Evolutionary conservation across 1,139 yeast genomes (phyloP).

Genomic region (Suhomyces bribrorum): DNA sequence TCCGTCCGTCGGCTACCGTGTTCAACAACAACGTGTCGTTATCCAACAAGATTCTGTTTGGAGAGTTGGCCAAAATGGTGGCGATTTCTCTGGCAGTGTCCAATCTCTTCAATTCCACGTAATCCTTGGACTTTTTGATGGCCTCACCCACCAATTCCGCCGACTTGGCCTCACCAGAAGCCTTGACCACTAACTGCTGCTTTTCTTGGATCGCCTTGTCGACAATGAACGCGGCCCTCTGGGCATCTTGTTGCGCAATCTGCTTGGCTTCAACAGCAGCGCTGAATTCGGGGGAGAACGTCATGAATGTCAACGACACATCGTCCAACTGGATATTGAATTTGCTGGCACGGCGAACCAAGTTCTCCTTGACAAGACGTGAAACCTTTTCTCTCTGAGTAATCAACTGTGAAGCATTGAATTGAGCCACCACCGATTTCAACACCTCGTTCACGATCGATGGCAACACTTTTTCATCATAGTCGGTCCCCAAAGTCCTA

Average conservation of each 20-base stretch:
- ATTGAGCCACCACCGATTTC: conserved; percentile 96
- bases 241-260: conserved; percentile 99
- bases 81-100: conserved; percentile 98
- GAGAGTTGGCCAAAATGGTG: conserved; percentile 75
- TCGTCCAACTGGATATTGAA: conserved; percentile 90
- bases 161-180: conserved; percentile 97
- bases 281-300: conserved; percentile 96
- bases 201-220: conserved; percentile 98
- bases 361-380: conserved; percentile 83
- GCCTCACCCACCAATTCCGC: conserved; percentile 99
- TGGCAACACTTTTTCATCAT: conserved; percentile 95
- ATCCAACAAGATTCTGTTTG: conserved; percentile 88
- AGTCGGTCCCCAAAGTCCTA: conserved; percentile 90
- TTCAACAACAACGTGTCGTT: conserved; percentile 89
- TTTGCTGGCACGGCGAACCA: conserved; percentile 87
- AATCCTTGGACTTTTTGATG: conserved; percentile 91
- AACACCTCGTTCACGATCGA: conserved; percentile 96
- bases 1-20: conserved; percentile 72
- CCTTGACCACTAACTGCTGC: conserved; percentile 93
- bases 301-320: conserved; percentile 93
- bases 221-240: conserved; percentile 94
- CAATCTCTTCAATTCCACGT: conserved; percentile 92
- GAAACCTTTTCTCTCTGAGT: conserved; percentile 98
- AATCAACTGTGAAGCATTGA: conserved; percentile 95
- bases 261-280: conserved; percentile 98